Evolutionary conservation across 352 stramenopile species (phyloP).

Genomic region (Globisporangium okanoganense): DNA sequence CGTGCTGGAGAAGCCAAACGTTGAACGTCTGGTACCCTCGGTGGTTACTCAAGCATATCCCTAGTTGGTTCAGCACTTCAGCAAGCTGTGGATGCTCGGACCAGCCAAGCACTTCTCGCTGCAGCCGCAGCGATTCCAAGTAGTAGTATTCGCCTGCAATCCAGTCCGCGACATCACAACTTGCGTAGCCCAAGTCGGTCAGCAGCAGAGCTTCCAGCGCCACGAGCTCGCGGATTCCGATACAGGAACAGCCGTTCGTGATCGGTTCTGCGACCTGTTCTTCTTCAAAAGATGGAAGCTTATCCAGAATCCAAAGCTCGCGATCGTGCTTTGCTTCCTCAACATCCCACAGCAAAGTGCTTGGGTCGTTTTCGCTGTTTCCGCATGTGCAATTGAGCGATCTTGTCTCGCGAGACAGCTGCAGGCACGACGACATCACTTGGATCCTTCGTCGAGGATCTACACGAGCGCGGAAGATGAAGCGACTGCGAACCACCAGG

Average conservation of each 20-base stretch:
- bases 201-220: conserved; percentile 69
- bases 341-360: conserved; percentile 60
- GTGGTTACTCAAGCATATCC: conserved; percentile 71
- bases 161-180: conserved; percentile 75
- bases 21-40: conserved; percentile 73
- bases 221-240: conserved; percentile 73
- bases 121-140: conserved; percentile 69
- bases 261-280: conserved; percentile 21
- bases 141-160: conserved; percentile 75
- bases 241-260: conserved; percentile 47
- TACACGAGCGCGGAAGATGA: conserved; percentile 76
- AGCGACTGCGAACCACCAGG: conserved; percentile 70
- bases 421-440: conserved; percentile 63
- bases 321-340: conserved; percentile 74
- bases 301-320: conserved; percentile 56
- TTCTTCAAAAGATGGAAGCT: conserved; percentile 61
- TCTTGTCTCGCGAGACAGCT: conserved; percentile 62
- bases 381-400: conserved; percentile 69
- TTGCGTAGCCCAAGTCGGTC: conserved; percentile 73
- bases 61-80: conserved; percentile 77
- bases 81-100: conserved; percentile 73
- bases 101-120: conserved; percentile 72
- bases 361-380: conserved; percentile 69
- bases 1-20: conserved; percentile 70
- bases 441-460: conserved; percentile 69